Base-by-base conservation (phyloP, 352 stramenopile genomes). In the Globisporangium abappressorium region DNA sequence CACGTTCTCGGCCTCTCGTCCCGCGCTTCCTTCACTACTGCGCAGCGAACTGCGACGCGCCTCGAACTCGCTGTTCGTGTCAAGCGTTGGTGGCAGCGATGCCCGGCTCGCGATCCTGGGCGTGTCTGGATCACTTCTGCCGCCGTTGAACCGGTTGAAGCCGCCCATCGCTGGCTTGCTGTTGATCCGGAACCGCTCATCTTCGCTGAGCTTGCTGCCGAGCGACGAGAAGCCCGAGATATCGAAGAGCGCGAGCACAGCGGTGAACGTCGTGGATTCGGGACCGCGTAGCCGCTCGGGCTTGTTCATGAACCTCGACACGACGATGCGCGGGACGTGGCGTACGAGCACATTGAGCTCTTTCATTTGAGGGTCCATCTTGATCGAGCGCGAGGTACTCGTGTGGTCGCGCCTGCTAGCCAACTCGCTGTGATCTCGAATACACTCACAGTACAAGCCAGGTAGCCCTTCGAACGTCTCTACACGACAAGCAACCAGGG, bases 181-280 rank as follows among this genome's bases (percentile, higher is more conserved):
- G 18, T 74, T 76, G 61, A 80, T 85, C 33, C 83, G 70, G 53
- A 79, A 70, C 26, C 72, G 73, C 62, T 91, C 83, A 26, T 86
- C 83, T 4, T 91, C 83, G 26, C 70, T 85, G 36, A 91, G 81
- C 62, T 80, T 80, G 65, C 88, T 92, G 22, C 85, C 89, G 14
- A 95, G 83, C 6, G 82, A 92, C 0, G 88, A 95, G 69, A 96
- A 97, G 4, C 89, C 90, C 14, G 84, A 93, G 38, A 96, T 93
- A 64, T 96, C 87, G 57, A 96, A 95, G 14, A 97, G 71, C 11
- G 80, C 89, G 12, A 95, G 84, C 5, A 90, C 82, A 0, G 82
- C 85, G 0, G 80, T 72, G 60, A 92, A 92, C 5, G 73, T 70
- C 20, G 55, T 67, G 34, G 73, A 78, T 70, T 84, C 79, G 5